A percentile compares a stretch with the other conserved stretches of the same genome.
phyloP scores from a whole-genome alignment of 495 filamentous ascomycete genomes.

The Penicillium lagena region DNA sequence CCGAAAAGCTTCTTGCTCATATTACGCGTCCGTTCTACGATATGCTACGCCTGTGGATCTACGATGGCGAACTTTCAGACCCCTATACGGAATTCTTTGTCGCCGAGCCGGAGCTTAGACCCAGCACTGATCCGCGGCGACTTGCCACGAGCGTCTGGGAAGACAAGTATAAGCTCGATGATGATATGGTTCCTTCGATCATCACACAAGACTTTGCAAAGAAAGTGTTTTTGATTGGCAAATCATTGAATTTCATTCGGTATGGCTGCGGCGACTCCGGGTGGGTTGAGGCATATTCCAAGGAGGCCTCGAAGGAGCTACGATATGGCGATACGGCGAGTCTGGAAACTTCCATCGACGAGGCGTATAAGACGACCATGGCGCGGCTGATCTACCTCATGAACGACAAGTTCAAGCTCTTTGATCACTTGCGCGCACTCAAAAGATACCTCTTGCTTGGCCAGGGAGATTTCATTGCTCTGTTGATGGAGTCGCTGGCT shows the following conservation, averaged over 20 bases:
- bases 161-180: slow-evolving; percentile 86
- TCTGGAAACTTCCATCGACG: slow-evolving; percentile 86
- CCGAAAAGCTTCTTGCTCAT: slow-evolving; percentile 83
- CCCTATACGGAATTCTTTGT: slow-evolving; percentile 97
- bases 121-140: slow-evolving; percentile 46
- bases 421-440: slow-evolving; percentile 84
- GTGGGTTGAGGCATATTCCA: slow-evolving; percentile 97
- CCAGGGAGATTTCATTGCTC: slow-evolving; percentile 93
- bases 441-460: slow-evolving; percentile 94
- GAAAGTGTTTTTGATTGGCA: slow-evolving; percentile 94
- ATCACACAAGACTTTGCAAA: slow-evolving; percentile 88
- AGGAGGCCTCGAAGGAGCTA: slow-evolving; percentile 84
- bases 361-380: slow-evolving; percentile 97
- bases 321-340: slow-evolving; percentile 91
- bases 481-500: slow-evolving; percentile 94
- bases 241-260: slow-evolving; percentile 96
- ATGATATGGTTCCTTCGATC: slow-evolving; percentile 84
- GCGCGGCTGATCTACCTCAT: slow-evolving; percentile 89
- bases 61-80: slow-evolving; percentile 94
- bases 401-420: slow-evolving; percentile 86
- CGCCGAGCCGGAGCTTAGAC: slow-evolving; percentile 56
- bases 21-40: slow-evolving; percentile 97
- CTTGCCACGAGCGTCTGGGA: slow-evolving; percentile 93
- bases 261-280: slow-evolving; percentile 87
- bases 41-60: slow-evolving; percentile 95